Conservation (phyloP, 1,284 basidiomycete species). For the Phylloboletellus chloephorus region DNA sequence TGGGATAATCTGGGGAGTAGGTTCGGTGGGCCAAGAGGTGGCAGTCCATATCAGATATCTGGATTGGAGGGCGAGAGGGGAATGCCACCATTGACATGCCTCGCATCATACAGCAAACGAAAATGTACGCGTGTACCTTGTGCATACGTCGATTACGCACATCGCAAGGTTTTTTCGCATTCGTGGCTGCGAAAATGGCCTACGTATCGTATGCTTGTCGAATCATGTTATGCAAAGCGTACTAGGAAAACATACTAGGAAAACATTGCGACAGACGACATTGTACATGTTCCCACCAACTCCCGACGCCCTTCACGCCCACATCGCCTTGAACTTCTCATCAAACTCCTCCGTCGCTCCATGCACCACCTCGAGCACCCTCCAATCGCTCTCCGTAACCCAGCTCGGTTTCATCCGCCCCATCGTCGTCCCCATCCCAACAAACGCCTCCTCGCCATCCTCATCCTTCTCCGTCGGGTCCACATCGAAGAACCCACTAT, state of each 20-base stretch:
- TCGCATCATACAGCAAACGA: constrained; percentile 7
- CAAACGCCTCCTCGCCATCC: constrained; percentile 11
- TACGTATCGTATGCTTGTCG: too few relatives aligned
- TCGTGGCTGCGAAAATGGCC: too few relatives aligned
- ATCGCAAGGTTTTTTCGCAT: not conserved
- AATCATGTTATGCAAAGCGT: too few relatives aligned
- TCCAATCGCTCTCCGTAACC: constrained; percentile 48
- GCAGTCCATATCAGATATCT: constrained; percentile 1
- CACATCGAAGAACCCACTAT: constrained; percentile 35
- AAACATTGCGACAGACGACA: too few relatives aligned
- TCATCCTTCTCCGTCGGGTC: constrained; percentile 23
- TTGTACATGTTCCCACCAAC: too few relatives aligned
- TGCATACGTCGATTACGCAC: constrained; percentile 19
- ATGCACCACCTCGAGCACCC: constrained; percentile 47
- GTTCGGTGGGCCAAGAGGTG: constrained; percentile 2
- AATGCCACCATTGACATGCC: constrained; percentile 5
- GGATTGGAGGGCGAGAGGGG: not conserved
- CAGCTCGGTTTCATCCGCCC: constrained; percentile 33
- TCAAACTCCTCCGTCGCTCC: constrained; percentile 47
- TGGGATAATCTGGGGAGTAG: not conserved
- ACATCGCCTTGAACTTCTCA: constrained; percentile 47
- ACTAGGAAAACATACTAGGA: too few relatives aligned
- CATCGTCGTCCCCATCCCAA: constrained; percentile 7
- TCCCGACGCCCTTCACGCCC: constrained; percentile 34
- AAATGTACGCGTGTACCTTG: constrained; percentile 21